Evolutionary conservation across 768 basidiomycete genomes (phyloP).

Genomic region (Suillus bovinus): DNA sequence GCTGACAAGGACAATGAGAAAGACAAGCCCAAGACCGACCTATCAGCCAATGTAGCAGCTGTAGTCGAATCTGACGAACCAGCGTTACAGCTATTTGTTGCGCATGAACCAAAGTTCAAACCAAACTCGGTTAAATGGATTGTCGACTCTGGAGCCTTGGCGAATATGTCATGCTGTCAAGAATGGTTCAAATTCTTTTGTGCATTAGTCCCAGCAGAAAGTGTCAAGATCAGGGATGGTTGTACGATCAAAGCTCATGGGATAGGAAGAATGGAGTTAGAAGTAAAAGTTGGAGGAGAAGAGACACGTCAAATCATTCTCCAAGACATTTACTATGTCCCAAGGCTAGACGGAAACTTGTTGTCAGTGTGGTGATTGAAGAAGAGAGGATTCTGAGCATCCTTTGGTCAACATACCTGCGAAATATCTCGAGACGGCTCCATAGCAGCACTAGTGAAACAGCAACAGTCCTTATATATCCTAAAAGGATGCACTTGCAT

Average conservation of each 20-base stretch:
- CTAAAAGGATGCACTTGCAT: neutral
- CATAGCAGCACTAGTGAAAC: neutral
- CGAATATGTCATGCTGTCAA: slow-evolving; percentile 1
- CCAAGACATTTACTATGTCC: slow-evolving; percentile 17
- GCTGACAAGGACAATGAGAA: neutral
- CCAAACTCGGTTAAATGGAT: slow-evolving; percentile 4
- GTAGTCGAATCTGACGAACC: neutral
- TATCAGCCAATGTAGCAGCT: neutral
- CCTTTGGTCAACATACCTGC: slow-evolving; percentile 3
- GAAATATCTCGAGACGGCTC: neutral
- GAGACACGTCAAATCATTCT: slow-evolving; percentile 4
- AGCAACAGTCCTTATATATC: slow-evolving; percentile 8
- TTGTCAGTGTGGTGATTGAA: slow-evolving; percentile 17
- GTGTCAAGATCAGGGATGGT: slow-evolving; percentile 8
- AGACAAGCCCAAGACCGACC: neutral
- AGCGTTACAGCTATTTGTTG: slow-evolving; percentile 2
- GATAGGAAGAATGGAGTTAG: neutral
- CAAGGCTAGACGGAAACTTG: slow-evolving; percentile 15
- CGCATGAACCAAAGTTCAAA: neutral
- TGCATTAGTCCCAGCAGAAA: neutral
- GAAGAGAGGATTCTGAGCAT: neutral
- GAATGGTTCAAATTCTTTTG: slow-evolving; percentile 10
- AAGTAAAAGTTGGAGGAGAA: neutral
- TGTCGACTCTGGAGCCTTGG: slow-evolving; percentile 7
- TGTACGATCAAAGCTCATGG: slow-evolving; percentile 6